phyloP scores from a whole-genome alignment of 192 early-diverging fungal species.

The Linnemannia exigua region DNA sequence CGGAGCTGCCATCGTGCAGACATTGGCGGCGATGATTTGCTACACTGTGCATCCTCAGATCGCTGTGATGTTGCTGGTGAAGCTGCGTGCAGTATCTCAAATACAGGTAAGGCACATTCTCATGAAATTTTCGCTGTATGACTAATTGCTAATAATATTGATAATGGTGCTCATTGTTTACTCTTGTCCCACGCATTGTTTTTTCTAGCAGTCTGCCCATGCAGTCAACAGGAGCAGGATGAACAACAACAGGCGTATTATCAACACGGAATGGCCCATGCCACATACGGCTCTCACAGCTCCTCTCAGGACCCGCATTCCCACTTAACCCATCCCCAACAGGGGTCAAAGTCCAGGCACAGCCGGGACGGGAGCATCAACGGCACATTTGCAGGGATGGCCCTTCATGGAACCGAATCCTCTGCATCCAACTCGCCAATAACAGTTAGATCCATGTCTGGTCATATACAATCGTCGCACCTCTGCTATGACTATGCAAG shows the following conservation, averaged over 20 bases:
- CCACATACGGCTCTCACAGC: not conserved
- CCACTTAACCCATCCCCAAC: not conserved
- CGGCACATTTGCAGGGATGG: slow-evolving; percentile 16
- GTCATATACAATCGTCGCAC: slow-evolving; percentile 12
- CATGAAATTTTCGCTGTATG: not conserved
- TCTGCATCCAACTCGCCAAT: slow-evolving; percentile 9
- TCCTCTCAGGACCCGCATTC: not conserved
- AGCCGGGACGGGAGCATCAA: slow-evolving; percentile 28
- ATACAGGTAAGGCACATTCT: slow-evolving; percentile 6
- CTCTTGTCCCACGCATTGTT: not conserved
- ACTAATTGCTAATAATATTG: not conserved
- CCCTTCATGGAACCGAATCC: slow-evolving; percentile 1
- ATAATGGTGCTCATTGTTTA: not conserved
- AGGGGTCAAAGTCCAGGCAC: not conserved
- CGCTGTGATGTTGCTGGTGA: not conserved
- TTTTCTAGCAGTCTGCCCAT: not conserved
- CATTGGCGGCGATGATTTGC: not conserved
- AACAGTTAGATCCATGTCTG: not conserved
- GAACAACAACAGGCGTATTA: not conserved
- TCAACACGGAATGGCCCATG: not conserved
- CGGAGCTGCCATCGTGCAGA: not conserved
- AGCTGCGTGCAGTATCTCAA: not conserved
- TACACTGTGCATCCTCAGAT: not conserved
- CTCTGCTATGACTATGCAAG: slow-evolving; percentile 44
- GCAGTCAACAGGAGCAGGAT: not conserved